phyloP scores from a whole-genome alignment of 139 green algal genomes.

The Coelastrella sp. region DNA sequence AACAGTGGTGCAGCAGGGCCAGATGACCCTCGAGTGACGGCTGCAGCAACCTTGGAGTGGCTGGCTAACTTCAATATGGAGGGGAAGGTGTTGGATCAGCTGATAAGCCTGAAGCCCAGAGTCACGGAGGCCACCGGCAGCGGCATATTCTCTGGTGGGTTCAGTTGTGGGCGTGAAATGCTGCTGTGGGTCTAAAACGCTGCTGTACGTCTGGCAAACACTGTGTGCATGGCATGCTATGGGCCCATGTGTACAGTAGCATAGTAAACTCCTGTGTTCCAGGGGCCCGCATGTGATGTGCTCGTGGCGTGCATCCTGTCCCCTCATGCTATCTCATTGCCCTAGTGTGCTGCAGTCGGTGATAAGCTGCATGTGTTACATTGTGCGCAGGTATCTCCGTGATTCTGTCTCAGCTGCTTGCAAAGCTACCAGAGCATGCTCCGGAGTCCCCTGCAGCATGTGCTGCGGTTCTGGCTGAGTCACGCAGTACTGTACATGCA shows the following conservation, averaged over 20 bases:
- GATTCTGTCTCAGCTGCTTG: constrained; percentile 50
- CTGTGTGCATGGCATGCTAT: too few species aligned
- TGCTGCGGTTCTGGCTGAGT: background rate
- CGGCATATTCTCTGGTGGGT: constrained; percentile 55
- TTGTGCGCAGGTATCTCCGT: constrained; percentile 63
- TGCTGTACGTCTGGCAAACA: too few species aligned
- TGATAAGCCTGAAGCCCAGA: constrained; percentile 45
- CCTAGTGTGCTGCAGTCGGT: background rate
- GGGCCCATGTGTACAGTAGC: background rate
- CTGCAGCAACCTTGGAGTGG: constrained; percentile 50
- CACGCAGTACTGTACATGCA: background rate
- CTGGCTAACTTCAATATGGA: constrained; percentile 63
- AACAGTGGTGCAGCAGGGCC: background rate
- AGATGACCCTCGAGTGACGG: background rate
- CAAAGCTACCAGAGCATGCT: constrained; percentile 36
- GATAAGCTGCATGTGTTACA: too few species aligned
- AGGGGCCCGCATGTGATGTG: too few species aligned
- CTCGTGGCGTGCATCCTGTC: too few species aligned
- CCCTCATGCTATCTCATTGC: too few species aligned
- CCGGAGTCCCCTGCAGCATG: constrained; percentile 16
- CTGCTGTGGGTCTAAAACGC: too few species aligned
- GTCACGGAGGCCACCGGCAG: constrained; percentile 33
- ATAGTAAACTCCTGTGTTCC: too few species aligned
- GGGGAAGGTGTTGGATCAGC: constrained; percentile 56
- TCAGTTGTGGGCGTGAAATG: background rate